Percentiles rank a stretch among this genome's conserved stretches.
Conservation (phyloP, 1,284 basidiomycete species). For the Austroboletus novae-zelandiae region DNA sequence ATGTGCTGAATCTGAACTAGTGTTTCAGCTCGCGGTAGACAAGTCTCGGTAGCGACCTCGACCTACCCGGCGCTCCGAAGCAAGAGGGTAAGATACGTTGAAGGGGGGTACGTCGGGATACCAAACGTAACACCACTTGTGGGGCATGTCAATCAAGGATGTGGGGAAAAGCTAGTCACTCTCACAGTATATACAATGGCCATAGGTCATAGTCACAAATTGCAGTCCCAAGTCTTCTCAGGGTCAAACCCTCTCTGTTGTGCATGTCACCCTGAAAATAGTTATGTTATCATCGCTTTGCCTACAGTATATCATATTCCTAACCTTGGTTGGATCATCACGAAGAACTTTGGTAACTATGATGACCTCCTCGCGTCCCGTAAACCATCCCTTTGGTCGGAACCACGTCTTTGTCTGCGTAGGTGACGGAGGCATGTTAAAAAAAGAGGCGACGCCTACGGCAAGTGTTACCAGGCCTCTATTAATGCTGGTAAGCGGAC, state of each 20-base stretch:
- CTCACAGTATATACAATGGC: slow-evolving; percentile 61
- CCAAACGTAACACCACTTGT: slow-evolving; percentile 43
- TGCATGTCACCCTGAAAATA: slow-evolving; percentile 60
- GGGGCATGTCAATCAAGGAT: neutral
- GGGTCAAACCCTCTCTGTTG: slow-evolving; percentile 64
- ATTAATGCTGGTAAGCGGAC: neutral
- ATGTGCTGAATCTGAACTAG: slow-evolving; percentile 50
- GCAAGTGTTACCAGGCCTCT: slow-evolving; percentile 49
- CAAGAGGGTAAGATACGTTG: slow-evolving; percentile 38
- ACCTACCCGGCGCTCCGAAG: slow-evolving; percentile 53
- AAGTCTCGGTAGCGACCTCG: neutral
- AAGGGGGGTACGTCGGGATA: slow-evolving; percentile 50
- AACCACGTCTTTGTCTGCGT: slow-evolving; percentile 68
- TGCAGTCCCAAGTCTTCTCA: slow-evolving; percentile 52
- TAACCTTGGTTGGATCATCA: slow-evolving; percentile 64
- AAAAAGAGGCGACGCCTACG: slow-evolving; percentile 60
- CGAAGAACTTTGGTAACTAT: slow-evolving; percentile 55
- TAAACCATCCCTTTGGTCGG: slow-evolving; percentile 70
- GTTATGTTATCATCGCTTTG: neutral
- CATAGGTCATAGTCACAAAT: slow-evolving; percentile 65
- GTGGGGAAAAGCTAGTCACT: neutral
- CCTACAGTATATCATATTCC: neutral
- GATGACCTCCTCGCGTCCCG: slow-evolving; percentile 51
- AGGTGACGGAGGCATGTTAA: slow-evolving; percentile 66
- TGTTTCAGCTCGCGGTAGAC: neutral